These are phyloP conservation scores for Suaeda aralocaspica DNA, from an alignment of 148 eudicot species.

Conservation along the genomic window DNA sequence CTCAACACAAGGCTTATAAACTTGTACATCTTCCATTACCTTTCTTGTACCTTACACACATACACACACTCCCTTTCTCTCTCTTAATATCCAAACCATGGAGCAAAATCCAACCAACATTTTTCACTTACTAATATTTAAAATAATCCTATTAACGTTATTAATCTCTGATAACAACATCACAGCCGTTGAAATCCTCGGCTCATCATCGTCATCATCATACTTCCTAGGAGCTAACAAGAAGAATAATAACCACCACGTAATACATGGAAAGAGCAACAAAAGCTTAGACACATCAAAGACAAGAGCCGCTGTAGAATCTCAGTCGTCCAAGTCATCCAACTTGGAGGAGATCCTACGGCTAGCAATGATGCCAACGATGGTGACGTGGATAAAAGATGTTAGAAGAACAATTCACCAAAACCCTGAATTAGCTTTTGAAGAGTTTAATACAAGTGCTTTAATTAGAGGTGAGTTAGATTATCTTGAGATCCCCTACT, in stretches of 20 bases:
- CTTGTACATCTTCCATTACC: background rate
- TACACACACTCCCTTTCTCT: background rate
- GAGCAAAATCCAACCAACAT: background rate
- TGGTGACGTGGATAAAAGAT: slow-evolving; percentile 43
- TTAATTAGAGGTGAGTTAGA: slow-evolving; percentile 47
- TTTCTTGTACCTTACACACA: slow-evolving; percentile 1
- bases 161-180: background rate
- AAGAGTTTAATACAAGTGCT: slow-evolving; percentile 52
- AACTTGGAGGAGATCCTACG: slow-evolving; percentile 31
- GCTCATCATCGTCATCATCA: slow-evolving; percentile 12
- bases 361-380: slow-evolving; percentile 30
- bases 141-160: background rate
- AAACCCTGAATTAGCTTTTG: slow-evolving; percentile 66
- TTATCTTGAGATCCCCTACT: slow-evolving; percentile 36
- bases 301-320: background rate
- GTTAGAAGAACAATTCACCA: slow-evolving; percentile 56
- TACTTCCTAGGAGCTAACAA: background rate
- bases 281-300: background rate
- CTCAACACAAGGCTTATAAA: background rate
- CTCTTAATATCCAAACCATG: slow-evolving; percentile 7
- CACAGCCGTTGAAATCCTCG: slow-evolving; percentile 16
- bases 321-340: background rate
- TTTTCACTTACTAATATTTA: background rate
- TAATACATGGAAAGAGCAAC: background rate
- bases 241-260: background rate